Evolutionary conservation across 2,329 filamentous ascomycete species (phyloP), one percentile per base, ranked within the genome.

Genomic region (Exophiala aquamarina): DNA sequence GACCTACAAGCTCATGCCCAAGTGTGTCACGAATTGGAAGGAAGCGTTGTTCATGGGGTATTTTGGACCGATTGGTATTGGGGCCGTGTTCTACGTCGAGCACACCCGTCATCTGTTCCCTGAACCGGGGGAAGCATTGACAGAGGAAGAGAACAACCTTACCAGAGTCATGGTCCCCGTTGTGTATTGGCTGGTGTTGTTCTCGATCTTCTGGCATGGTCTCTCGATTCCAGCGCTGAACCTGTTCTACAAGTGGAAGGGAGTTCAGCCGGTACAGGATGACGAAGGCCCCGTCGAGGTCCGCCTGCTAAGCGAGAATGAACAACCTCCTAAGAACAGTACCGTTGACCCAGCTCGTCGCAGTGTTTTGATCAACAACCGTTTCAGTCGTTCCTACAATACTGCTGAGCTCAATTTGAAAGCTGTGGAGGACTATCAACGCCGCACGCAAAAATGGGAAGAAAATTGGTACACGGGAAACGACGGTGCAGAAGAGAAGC

Each of bases 31-130:
- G 70, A 96, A 91, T 0, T 97, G 92, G 91, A 84, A 93, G 59
- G 93, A 98, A 65, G 92, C 93, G 3, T 74, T 96, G 1, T 98
- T 98, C 64, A 93, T 93, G n/a, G 93, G 93, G 1, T 93, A 98
- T 66, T 98, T 98, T 62, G 93, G 93, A 5, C 93, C 93, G 20
- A 97, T 98, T 58, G 93, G 93, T 44, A 92, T 98, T 44, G 93
- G 93, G 50, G 93, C 92, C 52, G 90, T 98, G 46, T 98, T 97
- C n/a, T 74, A 73, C 33, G 69, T 73, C 7, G 70, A 74, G 50
- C 72, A 73, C 45, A 64, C 71, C 0, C 65, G 66, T 3, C 65
- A 70, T 44, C 60, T 74, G 3, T 72, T 74, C 33, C 72, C 71
- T 2, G 61, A 66, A 10, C 62, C 65, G 2, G 70, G 66, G 3